Base-by-base conservation (phyloP, 2,329 filamentous ascomycete species). In the Cadophora luteo-olivacea region DNA sequence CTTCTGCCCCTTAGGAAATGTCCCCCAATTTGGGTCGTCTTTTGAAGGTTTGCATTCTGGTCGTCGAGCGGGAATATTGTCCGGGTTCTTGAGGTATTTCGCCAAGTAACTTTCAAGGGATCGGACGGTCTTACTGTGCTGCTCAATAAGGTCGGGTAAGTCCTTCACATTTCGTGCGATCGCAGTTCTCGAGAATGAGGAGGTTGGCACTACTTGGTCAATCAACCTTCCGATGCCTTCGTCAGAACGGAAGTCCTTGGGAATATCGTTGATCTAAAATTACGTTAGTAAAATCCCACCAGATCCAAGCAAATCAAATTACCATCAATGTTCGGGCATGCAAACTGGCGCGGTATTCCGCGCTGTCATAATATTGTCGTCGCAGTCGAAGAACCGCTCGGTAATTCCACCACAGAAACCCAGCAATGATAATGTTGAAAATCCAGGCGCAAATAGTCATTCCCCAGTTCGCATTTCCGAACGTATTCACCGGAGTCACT, bases 141-240 rank as follows among this genome's bases (percentile, higher is more conserved):
- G 87, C 68, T 91, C 88, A 70, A 99, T 96, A 68, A 98, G 82
- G 22, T 91, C 85, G 12, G 96, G 96, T 14, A 99, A 84, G 49
- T 95, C 90, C 79, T 95, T 97, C 70, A 97, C 94, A 75, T 98
- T 97, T 71, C 96, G 89, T 29, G 93, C 94, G 75, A 98, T 91
- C 12, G 92, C 91, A 24, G 91, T 93, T 70, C 92, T 87, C 2
- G 94, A 92, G 66, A 94, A 88, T 12, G 91, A 92, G 12, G 92
- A 91, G 29, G 90, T 92, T 0, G 92, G 92, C 32, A 91, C 92
- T 49, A 96, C 86, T 69, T 89, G 84, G 72, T 97, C 94, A 33
- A 94, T 92, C 68, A 99, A 87, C 69, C 91, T 88, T 38, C 93
- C 86, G 66, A 99, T 90, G 24, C 95, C 96, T 79, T 97, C 94